Base-by-base conservation (phyloP, 495 filamentous ascomycete species). In the Penicillium turbatum region DNA sequence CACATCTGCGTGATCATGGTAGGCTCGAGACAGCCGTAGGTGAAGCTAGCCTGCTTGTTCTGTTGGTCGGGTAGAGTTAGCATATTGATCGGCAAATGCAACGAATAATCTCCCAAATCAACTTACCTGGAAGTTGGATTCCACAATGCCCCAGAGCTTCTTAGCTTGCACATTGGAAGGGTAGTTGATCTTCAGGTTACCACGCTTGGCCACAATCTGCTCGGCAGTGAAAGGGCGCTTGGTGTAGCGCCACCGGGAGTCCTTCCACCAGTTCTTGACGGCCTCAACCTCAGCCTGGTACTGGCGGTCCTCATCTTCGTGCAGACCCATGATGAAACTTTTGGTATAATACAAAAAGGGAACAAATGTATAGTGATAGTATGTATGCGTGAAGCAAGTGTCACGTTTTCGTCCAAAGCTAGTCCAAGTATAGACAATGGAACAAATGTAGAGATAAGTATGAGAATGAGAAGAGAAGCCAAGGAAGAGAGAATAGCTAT, bases 1-100 rank as follows among this genome's bases (percentile, higher is more conserved):
- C 91, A 92, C 93, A 98, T 98, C 70, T 98, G 93, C 17, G 95
- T 97, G 63, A 98, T 80, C 88, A 96, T 96, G 5, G 95, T 95
- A 9, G 93, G 93, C 63, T 98, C 95, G 51, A 98, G 78, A 72
- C 93, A 97, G 64, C 93, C 93, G 72, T 96, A 98, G 34, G 93
- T 98, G 75, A 82, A 95, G 73, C 88, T 93, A 35, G 87, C 87
- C 59, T 91, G 87, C 52, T 82, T 83, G 61, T 82, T 86, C 89
- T 96, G 65, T 57, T 31, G 8, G 31, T 17, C 6, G 29, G 19
- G 10, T 50, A 3, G 9, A 32, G 32, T 59, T 51, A 54, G 51
- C 21, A 46, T 21, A 27, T 16, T 31, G 35, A 12, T 12, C 32
- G 12, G 10, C 32, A 35, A 35, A 35, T 13, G 32, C 11, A 5